Percentiles rank a stretch among this genome's conserved stretches.
phyloP scores from a whole-genome alignment of 2,329 filamentous ascomycete genomes.

The Xylariaceae sp. region DNA sequence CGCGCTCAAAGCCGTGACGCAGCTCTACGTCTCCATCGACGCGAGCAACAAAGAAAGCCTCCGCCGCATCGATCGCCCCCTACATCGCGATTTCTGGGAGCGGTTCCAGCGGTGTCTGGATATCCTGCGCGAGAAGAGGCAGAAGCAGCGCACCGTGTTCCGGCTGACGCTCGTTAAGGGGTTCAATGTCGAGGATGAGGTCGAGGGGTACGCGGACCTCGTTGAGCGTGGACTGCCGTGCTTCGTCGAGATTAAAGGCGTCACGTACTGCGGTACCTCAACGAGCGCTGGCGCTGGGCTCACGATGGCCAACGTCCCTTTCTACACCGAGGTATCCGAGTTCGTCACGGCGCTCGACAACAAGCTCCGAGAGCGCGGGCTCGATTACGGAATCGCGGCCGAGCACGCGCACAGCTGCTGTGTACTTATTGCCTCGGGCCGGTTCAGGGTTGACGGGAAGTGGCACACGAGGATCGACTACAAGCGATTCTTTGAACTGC shows the following conservation, averaged over 20 bases:
- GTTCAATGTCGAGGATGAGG: slow-evolving; percentile 95
- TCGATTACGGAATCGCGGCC: slow-evolving; percentile 86
- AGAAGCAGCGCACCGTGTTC: slow-evolving; percentile 88
- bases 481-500: slow-evolving; percentile 76
- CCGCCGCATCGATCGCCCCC: slow-evolving; percentile 81
- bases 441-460: slow-evolving; percentile 71
- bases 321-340: slow-evolving; percentile 82
- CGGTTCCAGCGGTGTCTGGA: slow-evolving; percentile 87
- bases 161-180: slow-evolving; percentile 93
- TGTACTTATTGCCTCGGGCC: slow-evolving; percentile 75
- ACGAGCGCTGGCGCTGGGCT: slow-evolving; percentile 80
- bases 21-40: slow-evolving; percentile 95
- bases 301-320: slow-evolving; percentile 96
- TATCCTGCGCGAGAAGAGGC: slow-evolving; percentile 78
- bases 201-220: slow-evolving; percentile 81
- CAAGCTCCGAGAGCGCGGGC: slow-evolving; percentile 63
- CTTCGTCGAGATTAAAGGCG: slow-evolving; percentile 94
- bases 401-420: slow-evolving; percentile 96
- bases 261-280: slow-evolving; percentile 92
- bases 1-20: slow-evolving; percentile 78
- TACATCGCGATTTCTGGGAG: slow-evolving; percentile 97
- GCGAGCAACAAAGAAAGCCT: slow-evolving; percentile 86
- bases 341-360: slow-evolving; percentile 75
- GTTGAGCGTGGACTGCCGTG: slow-evolving; percentile 83
- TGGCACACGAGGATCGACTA: slow-evolving; percentile 96